Conservation (phyloP, 805 yeast species). For the Yamadazyma endophytica region DNA sequence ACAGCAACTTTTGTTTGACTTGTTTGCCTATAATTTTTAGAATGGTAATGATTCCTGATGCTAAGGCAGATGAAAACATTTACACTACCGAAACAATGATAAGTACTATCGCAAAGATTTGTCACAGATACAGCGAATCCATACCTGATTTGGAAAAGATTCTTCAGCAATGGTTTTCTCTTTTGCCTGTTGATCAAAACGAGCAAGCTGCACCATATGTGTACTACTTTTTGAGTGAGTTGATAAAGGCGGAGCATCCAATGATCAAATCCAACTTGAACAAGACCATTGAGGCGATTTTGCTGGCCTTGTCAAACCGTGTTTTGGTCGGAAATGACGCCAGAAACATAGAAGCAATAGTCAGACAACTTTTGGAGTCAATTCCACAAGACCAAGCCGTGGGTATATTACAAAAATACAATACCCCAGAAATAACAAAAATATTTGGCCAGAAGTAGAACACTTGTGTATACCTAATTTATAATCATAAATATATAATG, state of each 20-base stretch:
- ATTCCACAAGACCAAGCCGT: constrained; percentile 70
- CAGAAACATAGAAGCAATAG: constrained; percentile 54
- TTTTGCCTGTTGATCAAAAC: constrained; percentile 80
- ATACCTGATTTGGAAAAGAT: constrained; percentile 63
- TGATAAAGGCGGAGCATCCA: constrained; percentile 62
- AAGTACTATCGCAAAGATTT: constrained; percentile 78
- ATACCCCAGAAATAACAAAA: too few relatives aligned
- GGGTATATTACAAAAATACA: constrained; percentile 48
- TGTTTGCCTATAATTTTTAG: constrained; percentile 74
- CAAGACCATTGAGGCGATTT: constrained; percentile 60
- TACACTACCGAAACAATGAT: constrained; percentile 85
- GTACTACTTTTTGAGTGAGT: constrained; percentile 67
- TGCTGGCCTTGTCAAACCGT: constrained; percentile 69
- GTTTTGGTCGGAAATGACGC: constrained; percentile 72
- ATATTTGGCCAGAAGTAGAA: too few relatives aligned
- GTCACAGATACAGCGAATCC: constrained; percentile 56
- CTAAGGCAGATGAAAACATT: constrained; percentile 79
- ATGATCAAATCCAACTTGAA: constrained; percentile 52
- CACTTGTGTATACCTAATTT: too few relatives aligned
- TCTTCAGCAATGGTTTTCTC: constrained; percentile 70
- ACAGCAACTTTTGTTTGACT: constrained; percentile 59
- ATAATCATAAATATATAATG: too few relatives aligned
- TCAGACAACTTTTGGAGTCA: constrained; percentile 59
- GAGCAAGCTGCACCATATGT: constrained; percentile 85
- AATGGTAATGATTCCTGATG: constrained; percentile 71